Percentiles rank a stretch among this genome's conserved stretches.
phyloP scores from a whole-genome alignment of 768 basidiomycete genomes.

The Boletus edulis region DNA sequence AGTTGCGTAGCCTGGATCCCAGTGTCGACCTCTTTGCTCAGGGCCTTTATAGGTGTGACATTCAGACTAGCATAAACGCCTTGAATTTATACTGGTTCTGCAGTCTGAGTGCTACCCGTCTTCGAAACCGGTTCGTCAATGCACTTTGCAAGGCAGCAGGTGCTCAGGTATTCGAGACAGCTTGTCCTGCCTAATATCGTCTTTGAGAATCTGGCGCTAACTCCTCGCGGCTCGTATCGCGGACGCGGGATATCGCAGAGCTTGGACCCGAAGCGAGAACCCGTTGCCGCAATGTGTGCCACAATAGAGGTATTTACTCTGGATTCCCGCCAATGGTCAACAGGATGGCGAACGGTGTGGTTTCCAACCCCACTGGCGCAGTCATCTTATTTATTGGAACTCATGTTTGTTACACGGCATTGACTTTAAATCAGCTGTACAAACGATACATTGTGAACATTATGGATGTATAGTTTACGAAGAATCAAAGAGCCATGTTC shows the following conservation, averaged over 20 bases:
- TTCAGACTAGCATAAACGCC: background rate
- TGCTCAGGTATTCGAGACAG: too few species aligned
- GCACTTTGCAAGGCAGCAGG: conserved; percentile 22
- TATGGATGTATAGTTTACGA: too few species aligned
- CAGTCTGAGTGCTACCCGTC: conserved; percentile 23
- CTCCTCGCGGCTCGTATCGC: background rate
- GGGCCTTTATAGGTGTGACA: background rate
- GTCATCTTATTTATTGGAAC: too few species aligned
- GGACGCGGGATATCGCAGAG: background rate
- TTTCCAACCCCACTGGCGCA: too few species aligned
- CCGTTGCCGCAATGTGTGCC: conserved; percentile 16
- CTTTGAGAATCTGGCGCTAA: conserved; percentile 36
- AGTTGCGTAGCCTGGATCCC: background rate
- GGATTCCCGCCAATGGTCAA: too few species aligned
- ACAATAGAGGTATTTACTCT: too few species aligned
- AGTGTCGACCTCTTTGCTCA: background rate
- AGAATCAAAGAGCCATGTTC: too few species aligned
- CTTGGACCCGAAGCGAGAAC: background rate
- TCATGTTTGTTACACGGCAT: too few species aligned
- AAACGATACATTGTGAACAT: too few species aligned
- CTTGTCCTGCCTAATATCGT: too few species aligned
- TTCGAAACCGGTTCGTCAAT: conserved; percentile 9
- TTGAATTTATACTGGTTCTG: background rate
- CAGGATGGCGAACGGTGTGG: too few species aligned
- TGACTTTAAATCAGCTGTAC: too few species aligned